phyloP scores from a whole-genome alignment of 2,329 filamentous ascomycete species.

The Ophiostoma populinum region DNA sequence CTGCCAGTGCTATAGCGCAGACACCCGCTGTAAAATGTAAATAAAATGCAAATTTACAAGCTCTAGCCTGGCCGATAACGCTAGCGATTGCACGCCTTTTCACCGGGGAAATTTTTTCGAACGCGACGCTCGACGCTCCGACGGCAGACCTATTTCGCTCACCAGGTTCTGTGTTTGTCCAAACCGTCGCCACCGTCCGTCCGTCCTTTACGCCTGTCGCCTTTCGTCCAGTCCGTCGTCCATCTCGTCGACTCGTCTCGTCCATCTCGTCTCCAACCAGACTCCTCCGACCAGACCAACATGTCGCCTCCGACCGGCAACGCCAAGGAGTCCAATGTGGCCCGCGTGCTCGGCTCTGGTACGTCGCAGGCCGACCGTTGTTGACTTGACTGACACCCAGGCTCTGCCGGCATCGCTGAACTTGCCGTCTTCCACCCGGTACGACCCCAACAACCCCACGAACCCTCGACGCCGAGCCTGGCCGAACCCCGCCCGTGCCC shows the following conservation, averaged over 20 bases:
- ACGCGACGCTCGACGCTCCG: too few relatives aligned
- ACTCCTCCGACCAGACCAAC: too few relatives aligned
- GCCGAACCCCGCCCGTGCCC: background rate
- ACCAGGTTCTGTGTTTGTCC: too few relatives aligned
- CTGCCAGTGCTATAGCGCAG: background rate
- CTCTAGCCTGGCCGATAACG: slow-evolving; percentile 6
- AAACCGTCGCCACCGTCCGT: background rate
- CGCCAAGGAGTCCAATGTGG: slow-evolving; percentile 74
- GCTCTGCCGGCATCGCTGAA: slow-evolving; percentile 83
- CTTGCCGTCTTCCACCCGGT: slow-evolving; percentile 85
- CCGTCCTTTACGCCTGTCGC: background rate
- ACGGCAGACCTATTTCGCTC: too few relatives aligned
- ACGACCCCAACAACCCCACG: slow-evolving; percentile 19
- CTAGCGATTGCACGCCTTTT: slow-evolving; percentile 6
- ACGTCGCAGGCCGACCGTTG: slow-evolving; percentile 10
- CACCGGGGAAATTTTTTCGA: slow-evolving; percentile 7
- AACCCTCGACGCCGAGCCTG: background rate
- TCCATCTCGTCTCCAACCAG: too few relatives aligned
- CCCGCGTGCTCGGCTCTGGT: slow-evolving; percentile 87
- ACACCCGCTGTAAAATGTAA: too few relatives aligned
- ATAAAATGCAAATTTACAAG: too few relatives aligned
- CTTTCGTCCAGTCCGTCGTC: background rate
- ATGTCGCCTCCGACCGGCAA: slow-evolving; percentile 43
- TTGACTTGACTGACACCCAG: slow-evolving; percentile 30
- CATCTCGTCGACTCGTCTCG: too few relatives aligned